A percentile compares a stretch with the other conserved stretches of the same genome.
phyloP scores from a whole-genome alignment of 2,329 filamentous ascomycete species.

The Cephalotrichum gorgonifer region DNA sequence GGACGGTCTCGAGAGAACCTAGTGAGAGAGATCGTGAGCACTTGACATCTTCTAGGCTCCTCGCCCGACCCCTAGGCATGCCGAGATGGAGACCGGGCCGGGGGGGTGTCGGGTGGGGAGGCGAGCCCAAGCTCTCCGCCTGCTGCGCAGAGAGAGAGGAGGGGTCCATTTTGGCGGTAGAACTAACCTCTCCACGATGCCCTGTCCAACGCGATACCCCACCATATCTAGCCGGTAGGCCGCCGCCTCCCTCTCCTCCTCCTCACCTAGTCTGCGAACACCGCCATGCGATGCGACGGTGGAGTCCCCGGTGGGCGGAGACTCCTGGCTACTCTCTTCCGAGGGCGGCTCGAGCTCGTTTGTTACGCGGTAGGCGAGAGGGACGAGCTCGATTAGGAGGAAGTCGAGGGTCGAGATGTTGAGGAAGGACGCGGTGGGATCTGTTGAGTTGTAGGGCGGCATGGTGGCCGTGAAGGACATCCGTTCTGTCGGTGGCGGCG shows the following conservation, averaged over 20 bases:
- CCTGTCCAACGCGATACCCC: constrained; percentile 87
- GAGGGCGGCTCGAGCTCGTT: constrained; percentile 50
- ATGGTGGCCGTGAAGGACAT: constrained; percentile 61
- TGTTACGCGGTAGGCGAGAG: constrained; percentile 80
- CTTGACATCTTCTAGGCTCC: neutral
- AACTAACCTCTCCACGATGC: constrained; percentile 75
- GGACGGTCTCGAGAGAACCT: constrained; percentile 77
- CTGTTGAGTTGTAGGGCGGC: constrained; percentile 59
- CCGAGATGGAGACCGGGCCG: neutral
- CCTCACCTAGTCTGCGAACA: constrained; percentile 49
- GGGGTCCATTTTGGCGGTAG: neutral
- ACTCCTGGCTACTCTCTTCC: constrained; percentile 8
- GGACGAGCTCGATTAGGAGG: constrained; percentile 91
- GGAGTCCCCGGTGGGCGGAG: constrained; percentile 10
- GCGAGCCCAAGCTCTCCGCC: neutral
- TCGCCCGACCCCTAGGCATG: neutral
- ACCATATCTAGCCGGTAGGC: constrained; percentile 75
- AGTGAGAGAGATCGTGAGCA: neutral
- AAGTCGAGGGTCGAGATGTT: constrained; percentile 84
- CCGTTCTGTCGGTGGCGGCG: neutral
- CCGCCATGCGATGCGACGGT: neutral
- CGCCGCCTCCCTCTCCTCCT: constrained; percentile 75
- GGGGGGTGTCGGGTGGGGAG: neutral
- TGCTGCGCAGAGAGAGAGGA: neutral
- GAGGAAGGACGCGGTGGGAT: constrained; percentile 67